Evolutionary conservation across 257 asterid genomes (phyloP).

Genomic region (Euphrasia confusa): DNA sequence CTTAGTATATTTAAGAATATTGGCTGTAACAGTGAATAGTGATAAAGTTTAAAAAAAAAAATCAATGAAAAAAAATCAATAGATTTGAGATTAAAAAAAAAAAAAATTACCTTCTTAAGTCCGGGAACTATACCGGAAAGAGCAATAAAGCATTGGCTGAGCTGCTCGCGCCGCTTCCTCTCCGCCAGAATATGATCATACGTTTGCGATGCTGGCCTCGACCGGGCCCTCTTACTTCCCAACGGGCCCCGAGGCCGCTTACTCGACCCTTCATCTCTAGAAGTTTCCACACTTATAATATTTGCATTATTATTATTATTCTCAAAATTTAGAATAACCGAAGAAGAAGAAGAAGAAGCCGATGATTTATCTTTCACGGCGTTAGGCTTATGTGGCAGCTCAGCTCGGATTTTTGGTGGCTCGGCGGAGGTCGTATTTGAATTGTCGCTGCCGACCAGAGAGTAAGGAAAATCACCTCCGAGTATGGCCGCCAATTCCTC

Average conservation of each 20-base stretch:
- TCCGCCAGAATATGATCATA: slow-evolving; percentile 34
- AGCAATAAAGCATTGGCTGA: slow-evolving; percentile 29
- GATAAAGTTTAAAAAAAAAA: too few relatives aligned
- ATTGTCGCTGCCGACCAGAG: slow-evolving; percentile 9
- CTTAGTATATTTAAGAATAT: too few relatives aligned
- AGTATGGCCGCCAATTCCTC: slow-evolving; percentile 30
- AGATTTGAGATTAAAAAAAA: neutral
- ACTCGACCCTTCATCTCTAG: neutral
- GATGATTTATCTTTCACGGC: too few relatives aligned
- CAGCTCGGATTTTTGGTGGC: neutral
- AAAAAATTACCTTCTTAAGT: slow-evolving; percentile 27
- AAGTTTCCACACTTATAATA: neutral
- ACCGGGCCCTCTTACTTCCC: slow-evolving; percentile 7
- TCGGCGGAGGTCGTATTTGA: neutral
- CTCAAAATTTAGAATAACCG: slow-evolving; percentile 26
- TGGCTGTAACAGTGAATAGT: too few relatives aligned
- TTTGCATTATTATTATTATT: neutral
- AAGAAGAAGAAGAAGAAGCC: slow-evolving; percentile 11
- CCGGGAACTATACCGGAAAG: slow-evolving; percentile 35
- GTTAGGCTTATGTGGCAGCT: neutral
- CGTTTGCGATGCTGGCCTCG: slow-evolving; percentile 27
- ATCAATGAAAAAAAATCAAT: neutral
- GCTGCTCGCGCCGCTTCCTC: slow-evolving; percentile 33
- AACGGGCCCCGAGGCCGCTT: neutral
- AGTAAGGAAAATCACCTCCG: slow-evolving; percentile 18